A percentile compares a stretch with the other conserved stretches of the same genome.
Conservation (phyloP, 768 basidiomycete species). For the Pleurotus tuoliensis region DNA sequence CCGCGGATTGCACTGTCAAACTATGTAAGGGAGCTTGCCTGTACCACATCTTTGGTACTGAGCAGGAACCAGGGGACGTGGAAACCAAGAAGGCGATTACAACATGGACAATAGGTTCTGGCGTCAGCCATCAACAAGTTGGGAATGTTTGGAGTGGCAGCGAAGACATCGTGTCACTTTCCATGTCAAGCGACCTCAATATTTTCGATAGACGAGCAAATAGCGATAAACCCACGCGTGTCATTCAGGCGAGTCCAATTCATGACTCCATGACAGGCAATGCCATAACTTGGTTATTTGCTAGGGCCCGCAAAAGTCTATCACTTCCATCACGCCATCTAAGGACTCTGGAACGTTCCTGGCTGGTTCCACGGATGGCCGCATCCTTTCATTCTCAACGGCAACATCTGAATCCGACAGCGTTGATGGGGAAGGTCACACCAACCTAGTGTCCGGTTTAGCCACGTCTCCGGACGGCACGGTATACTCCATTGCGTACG, state of each 20-base stretch:
- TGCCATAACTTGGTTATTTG: neutral
- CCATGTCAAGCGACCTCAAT: conserved; percentile 77
- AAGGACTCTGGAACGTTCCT: conserved; percentile 59
- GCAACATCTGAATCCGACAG: conserved; percentile 38
- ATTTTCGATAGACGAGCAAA: conserved; percentile 69
- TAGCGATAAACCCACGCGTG: conserved; percentile 53
- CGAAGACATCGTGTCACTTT: conserved; percentile 74
- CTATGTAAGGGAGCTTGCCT: conserved; percentile 52
- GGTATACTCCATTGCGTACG: conserved; percentile 73
- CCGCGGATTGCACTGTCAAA: conserved; percentile 84
- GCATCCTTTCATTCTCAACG: conserved; percentile 60
- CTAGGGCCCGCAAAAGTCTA: conserved; percentile 77
- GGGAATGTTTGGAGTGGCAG: conserved; percentile 82
- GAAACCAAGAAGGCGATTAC: conserved; percentile 61
- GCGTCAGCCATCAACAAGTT: conserved; percentile 79
- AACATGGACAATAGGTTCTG: conserved; percentile 71
- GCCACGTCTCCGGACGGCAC: conserved; percentile 42
- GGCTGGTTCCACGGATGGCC: conserved; percentile 78
- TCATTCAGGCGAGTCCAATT: conserved; percentile 49
- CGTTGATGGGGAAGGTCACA: conserved; percentile 65
- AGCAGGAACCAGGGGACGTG: conserved; percentile 66
- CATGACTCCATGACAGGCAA: neutral
- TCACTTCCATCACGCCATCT: conserved; percentile 57
- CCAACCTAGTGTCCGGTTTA: conserved; percentile 65
- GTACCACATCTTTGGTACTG: neutral